phyloP scores from a whole-genome alignment of 352 stramenopile genomes.

The Globisporangium polare region DNA sequence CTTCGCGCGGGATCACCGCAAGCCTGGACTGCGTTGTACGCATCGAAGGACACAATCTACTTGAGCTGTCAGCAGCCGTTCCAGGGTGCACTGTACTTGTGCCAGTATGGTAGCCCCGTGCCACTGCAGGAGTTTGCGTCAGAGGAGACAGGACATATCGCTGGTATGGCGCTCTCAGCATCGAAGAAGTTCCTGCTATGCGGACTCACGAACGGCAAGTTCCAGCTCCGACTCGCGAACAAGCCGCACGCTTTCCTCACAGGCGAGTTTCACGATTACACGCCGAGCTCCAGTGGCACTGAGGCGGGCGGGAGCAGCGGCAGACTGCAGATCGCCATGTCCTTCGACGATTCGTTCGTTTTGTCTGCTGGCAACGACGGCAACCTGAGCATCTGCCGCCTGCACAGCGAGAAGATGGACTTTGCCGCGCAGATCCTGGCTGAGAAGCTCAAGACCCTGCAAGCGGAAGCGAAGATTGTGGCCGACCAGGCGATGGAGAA shows the following conservation, averaged over 20 bases:
- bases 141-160: constrained; percentile 30
- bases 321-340: constrained; percentile 41
- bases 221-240: constrained; percentile 55
- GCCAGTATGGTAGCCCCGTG: constrained; percentile 23
- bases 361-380: constrained; percentile 70
- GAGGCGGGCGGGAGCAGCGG: constrained; percentile 1
- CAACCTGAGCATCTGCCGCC: constrained; percentile 62
- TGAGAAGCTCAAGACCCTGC: constrained; percentile 30
- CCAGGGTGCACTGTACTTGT: constrained; percentile 30
- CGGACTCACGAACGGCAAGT: constrained; percentile 73
- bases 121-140: constrained; percentile 43
- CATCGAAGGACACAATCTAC: constrained; percentile 33
- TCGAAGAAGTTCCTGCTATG: constrained; percentile 72
- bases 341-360: constrained; percentile 84
- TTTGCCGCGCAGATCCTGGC: constrained; percentile 32
- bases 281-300: not conserved
- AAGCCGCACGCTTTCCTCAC: constrained; percentile 65
- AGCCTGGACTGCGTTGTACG: constrained; percentile 43
- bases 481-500: constrained; percentile 55
- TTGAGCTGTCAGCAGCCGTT: constrained; percentile 43
- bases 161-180: constrained; percentile 35
- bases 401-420: constrained; percentile 56
- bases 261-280: constrained; percentile 75
- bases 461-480: constrained; percentile 42
- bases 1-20: constrained; percentile 16